Conservation (phyloP, 306 rosid species). For the Biancaea sappan region DNA sequence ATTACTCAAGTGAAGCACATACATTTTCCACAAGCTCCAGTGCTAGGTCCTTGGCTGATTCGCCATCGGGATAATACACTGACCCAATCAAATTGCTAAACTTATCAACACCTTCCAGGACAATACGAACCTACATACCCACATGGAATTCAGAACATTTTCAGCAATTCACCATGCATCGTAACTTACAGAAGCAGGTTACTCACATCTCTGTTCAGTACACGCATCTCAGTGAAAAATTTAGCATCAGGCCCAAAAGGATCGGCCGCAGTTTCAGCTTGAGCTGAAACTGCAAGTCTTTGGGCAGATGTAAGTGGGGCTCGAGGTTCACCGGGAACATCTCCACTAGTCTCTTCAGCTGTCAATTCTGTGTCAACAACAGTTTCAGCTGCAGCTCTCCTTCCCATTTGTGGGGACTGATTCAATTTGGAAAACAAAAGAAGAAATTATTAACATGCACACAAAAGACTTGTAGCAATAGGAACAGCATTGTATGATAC, state of each 20-base stretch:
- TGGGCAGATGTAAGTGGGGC: slow-evolving; percentile 93
- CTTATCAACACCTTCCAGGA: slow-evolving; percentile 95
- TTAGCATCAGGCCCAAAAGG: slow-evolving; percentile 88
- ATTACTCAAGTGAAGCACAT: slow-evolving; percentile 33
- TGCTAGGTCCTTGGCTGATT: slow-evolving; percentile 90
- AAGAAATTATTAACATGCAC: not conserved
- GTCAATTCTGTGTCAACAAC: slow-evolving; percentile 58
- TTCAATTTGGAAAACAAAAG: slow-evolving; percentile 20
- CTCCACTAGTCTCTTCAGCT: slow-evolving; percentile 67
- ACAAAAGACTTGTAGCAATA: slow-evolving; percentile 12
- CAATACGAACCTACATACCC: slow-evolving; percentile 78
- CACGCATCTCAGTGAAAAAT: slow-evolving; percentile 95
- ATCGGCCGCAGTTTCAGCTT: slow-evolving; percentile 67
- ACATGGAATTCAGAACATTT: slow-evolving; percentile 41
- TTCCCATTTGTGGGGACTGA: slow-evolving; percentile 94
- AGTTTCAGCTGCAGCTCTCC: slow-evolving; percentile 67
- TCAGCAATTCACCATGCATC: slow-evolving; percentile 17
- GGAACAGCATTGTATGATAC: slow-evolving; percentile 10
- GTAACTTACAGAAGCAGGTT: slow-evolving; percentile 13
- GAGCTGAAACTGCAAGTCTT: slow-evolving; percentile 78
- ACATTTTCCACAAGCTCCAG: slow-evolving; percentile 93
- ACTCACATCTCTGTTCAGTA: slow-evolving; percentile 81
- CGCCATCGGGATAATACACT: slow-evolving; percentile 90
- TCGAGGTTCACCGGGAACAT: slow-evolving; percentile 66
- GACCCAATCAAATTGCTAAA: slow-evolving; percentile 97